phyloP scores from a whole-genome alignment of 148 eudicot genomes.

The Gaultheria prostrata region DNA sequence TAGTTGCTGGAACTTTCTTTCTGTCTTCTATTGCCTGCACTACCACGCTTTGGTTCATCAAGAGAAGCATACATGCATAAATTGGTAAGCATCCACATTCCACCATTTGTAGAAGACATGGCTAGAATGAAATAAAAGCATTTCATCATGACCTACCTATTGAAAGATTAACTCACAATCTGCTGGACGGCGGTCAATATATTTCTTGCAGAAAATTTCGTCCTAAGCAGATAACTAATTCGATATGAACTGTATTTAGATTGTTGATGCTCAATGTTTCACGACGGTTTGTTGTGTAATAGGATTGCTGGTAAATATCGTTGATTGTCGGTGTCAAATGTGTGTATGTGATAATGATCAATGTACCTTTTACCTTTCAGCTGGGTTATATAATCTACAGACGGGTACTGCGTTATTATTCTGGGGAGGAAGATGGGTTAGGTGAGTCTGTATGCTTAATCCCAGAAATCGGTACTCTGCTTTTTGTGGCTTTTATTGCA shows the following conservation, averaged over 20 bases:
- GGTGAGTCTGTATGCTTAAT: constrained; percentile 39
- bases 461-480: background rate
- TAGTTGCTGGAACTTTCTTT: background rate
- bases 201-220: background rate
- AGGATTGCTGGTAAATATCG: background rate
- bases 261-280: background rate
- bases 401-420: constrained; percentile 89
- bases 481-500: background rate
- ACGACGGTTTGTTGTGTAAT: background rate
- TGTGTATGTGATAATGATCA: background rate
- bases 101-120: background rate
- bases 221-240: background rate
- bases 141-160: background rate
- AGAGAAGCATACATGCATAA: background rate
- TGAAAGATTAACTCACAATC: background rate
- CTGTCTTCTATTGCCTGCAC: background rate
- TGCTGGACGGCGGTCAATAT: background rate
- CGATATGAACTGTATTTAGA: background rate
- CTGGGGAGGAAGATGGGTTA: constrained; percentile 98
- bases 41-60: background rate
- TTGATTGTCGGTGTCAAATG: background rate
- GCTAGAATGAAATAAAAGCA: background rate
- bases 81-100: background rate
- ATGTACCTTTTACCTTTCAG: constrained; percentile 42
- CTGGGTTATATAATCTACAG: constrained; percentile 88